Conservation (phyloP, 345 rosid species). For the Raphanus sativus region DNA sequence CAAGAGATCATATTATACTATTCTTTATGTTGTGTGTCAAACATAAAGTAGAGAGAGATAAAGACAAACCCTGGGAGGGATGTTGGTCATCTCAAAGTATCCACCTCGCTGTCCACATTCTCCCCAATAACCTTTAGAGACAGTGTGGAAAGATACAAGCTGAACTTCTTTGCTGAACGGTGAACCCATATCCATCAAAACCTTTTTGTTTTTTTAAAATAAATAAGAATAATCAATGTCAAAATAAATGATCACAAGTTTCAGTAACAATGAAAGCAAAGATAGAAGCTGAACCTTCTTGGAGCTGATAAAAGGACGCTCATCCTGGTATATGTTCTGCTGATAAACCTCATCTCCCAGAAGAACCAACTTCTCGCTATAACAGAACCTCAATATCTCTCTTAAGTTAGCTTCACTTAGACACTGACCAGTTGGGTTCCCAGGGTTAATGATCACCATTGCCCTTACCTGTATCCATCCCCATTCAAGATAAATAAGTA, state of each 20-base stretch:
- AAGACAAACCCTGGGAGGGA: constrained; percentile 75
- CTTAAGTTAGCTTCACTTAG: constrained; percentile 85
- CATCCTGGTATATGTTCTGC: constrained; percentile 94
- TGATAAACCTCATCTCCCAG: constrained; percentile 99
- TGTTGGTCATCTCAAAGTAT: constrained; percentile 97
- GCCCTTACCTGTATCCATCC: constrained; percentile 40
- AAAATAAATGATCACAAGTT: neutral
- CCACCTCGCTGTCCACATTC: constrained; percentile 99
- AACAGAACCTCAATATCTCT: constrained; percentile 80
- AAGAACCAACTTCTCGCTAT: constrained; percentile 73
- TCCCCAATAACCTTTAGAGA: constrained; percentile 99
- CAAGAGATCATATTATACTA: too few relatives aligned
- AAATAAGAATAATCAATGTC: constrained; percentile 6
- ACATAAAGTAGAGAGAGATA: constrained; percentile 11
- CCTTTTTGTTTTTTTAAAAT: constrained; percentile 42
- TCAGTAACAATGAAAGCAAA: neutral
- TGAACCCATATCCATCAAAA: constrained; percentile 85
- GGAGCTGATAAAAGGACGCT: constrained; percentile 90
- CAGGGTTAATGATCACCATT: constrained; percentile 98
- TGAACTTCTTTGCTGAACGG: constrained; percentile 84
- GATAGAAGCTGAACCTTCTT: constrained; percentile 57
- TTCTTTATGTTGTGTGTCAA: too few relatives aligned
- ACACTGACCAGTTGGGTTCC: constrained; percentile 99
- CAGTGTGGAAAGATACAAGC: constrained; percentile 94
- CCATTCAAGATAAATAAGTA: neutral